Evolutionary conservation across 2,329 filamentous ascomycete genomes (phyloP).

Genomic region (Scedosporium aurantiacum): DNA sequence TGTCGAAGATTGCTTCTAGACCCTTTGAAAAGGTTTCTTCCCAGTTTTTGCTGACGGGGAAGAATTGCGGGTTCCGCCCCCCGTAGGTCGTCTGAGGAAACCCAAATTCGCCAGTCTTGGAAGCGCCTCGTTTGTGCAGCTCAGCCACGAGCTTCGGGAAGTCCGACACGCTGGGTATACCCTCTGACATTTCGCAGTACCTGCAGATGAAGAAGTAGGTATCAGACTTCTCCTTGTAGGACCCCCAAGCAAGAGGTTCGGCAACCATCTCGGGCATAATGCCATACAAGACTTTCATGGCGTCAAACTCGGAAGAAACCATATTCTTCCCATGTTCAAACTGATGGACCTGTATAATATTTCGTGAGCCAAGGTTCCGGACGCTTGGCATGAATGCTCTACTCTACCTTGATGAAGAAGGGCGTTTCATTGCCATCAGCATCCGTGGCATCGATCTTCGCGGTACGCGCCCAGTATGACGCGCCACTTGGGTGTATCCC

Average conservation of each 20-base stretch:
- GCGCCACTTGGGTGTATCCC: not conserved
- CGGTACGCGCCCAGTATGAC: slow-evolving; percentile 1
- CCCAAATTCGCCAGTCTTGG: not conserved
- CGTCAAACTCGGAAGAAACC: not conserved
- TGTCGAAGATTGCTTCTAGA: not conserved
- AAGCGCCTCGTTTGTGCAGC: not conserved
- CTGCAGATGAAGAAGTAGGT: not conserved
- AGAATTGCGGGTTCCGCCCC: not conserved
- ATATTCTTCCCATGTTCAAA: not conserved
- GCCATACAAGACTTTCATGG: not conserved
- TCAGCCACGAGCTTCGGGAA: not conserved
- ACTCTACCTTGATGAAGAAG: not conserved
- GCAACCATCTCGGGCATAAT: not conserved
- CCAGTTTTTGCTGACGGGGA: not conserved
- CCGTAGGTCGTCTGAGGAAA: not conserved
- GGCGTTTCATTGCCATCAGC: not conserved
- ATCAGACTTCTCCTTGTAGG: not conserved
- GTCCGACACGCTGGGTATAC: not conserved
- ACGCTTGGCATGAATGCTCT: no score
- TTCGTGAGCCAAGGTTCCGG: no score
- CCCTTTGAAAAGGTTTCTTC: not conserved
- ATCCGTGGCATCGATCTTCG: not conserved
- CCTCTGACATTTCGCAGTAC: not conserved
- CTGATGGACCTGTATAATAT: slow-evolving; percentile 1
- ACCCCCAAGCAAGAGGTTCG: not conserved